These are phyloP conservation scores for Anisogramma anomala DNA, from an alignment of 2,329 filamentous ascomycete genomes.

Conservation along the genomic window DNA sequence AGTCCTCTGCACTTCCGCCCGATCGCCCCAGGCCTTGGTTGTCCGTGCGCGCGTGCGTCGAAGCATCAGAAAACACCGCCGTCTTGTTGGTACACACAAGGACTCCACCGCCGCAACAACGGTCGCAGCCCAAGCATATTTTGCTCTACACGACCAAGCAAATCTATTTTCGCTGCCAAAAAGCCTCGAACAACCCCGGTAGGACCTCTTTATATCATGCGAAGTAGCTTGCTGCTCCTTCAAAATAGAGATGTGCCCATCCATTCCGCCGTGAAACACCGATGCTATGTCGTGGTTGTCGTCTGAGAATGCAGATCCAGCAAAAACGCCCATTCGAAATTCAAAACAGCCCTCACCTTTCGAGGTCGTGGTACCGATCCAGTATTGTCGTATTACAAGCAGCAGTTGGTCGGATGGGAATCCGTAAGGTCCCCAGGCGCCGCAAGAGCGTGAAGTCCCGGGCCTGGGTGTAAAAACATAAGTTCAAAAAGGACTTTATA, in stretches of 20 bases:
- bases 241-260: slow-evolving; percentile 21
- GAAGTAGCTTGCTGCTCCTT: slow-evolving; percentile 26
- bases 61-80: slow-evolving; percentile 18
- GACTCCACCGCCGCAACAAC: slow-evolving; percentile 21
- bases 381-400: slow-evolving; percentile 19
- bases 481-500: slow-evolving; percentile 25
- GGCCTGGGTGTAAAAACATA: slow-evolving; percentile 20
- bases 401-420: slow-evolving; percentile 21
- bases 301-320: slow-evolving; percentile 15
- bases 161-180: slow-evolving; percentile 32
- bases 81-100: slow-evolving; percentile 26
- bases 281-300: slow-evolving; percentile 29
- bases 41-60: slow-evolving; percentile 11
- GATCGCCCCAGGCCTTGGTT: slow-evolving; percentile 13
- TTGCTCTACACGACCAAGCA: slow-evolving; percentile 40
- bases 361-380: slow-evolving; percentile 25
- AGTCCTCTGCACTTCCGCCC: slow-evolving; percentile 13
- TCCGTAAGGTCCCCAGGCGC: slow-evolving; percentile 23
- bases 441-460: slow-evolving; percentile 19
- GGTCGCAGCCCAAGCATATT: slow-evolving; percentile 24
- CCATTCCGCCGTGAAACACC: slow-evolving; percentile 37
- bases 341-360: slow-evolving; percentile 31
- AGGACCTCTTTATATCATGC: slow-evolving; percentile 36
- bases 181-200: too few relatives aligned
- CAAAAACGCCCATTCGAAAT: slow-evolving; percentile 34